A percentile compares a stretch with the other conserved stretches of the same genome.
phyloP scores from a whole-genome alignment of 2,329 filamentous ascomycete species.

The Penicillium verrucosum region DNA sequence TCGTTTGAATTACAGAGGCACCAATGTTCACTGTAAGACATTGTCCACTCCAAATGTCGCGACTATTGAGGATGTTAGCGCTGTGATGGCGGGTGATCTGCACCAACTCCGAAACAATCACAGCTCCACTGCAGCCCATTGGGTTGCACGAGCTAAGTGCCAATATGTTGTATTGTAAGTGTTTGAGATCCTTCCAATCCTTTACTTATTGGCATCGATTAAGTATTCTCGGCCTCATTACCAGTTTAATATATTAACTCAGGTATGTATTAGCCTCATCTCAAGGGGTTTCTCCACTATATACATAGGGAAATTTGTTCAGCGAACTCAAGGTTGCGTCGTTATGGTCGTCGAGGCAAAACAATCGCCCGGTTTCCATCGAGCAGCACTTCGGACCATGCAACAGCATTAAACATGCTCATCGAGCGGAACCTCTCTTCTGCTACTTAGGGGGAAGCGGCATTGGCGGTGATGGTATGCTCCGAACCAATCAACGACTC shows the following conservation, averaged over 20 bases:
- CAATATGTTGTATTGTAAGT: too few species aligned
- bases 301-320: not conserved
- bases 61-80: not conserved
- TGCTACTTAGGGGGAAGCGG: not conserved
- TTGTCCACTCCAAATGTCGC: not conserved
- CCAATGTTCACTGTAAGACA: not conserved
- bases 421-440: not conserved
- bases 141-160: not conserved
- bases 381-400: not conserved
- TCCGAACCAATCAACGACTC: constrained; percentile 16
- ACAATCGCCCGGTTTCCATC: too few species aligned
- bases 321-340: not conserved
- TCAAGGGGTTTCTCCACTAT: not conserved
- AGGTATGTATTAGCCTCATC: not conserved
- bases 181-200: not conserved
- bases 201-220: not conserved
- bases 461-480: constrained; percentile 11
- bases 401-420: constrained; percentile 1
- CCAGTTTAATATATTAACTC: not conserved
- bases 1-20: not conserved
- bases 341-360: not conserved
- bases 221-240: not conserved
- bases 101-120: not conserved
- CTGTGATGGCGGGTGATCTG: not conserved
- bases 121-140: not conserved